These are phyloP conservation scores for Trichosporon sp. DNA, from an alignment of 1,284 basidiomycete species.

Conservation along the genomic window DNA sequence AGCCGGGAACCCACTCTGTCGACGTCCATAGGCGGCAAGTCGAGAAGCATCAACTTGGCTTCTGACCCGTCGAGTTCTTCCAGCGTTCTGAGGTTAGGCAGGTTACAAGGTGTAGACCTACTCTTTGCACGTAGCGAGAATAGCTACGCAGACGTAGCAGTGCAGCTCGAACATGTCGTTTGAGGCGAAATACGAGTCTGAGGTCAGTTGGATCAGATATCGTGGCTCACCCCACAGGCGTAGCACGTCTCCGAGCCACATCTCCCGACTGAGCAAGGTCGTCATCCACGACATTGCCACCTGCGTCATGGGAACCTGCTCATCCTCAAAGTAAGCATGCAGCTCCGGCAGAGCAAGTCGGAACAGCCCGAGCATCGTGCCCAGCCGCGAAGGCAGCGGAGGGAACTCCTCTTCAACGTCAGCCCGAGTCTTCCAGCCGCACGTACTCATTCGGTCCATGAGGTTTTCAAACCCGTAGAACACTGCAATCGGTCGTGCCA, in stretches of 20 bases:
- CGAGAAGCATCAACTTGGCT: conserved; percentile 41
- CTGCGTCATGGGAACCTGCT: conserved; percentile 44
- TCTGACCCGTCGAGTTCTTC: conserved; percentile 42
- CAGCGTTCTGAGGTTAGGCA: conserved; percentile 22
- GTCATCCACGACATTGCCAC: conserved; percentile 46
- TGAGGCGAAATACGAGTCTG: conserved; percentile 45
- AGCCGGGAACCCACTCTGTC: conserved; percentile 33
- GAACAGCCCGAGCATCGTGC: conserved; percentile 43
- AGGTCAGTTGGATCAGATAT: conserved; percentile 1
- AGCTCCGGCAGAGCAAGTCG: conserved; percentile 42
- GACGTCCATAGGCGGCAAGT: conserved; percentile 46
- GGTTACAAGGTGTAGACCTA: conserved; percentile 16
- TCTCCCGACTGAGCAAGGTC: conserved; percentile 41
- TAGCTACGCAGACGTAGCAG: conserved; percentile 47
- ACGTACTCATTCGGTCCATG: conserved; percentile 40
- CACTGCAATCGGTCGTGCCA: conserved; percentile 36
- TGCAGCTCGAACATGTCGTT: conserved; percentile 47
- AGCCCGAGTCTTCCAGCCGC: neutral
- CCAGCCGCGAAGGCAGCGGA: conserved; percentile 39
- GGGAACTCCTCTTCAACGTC: conserved; percentile 32
- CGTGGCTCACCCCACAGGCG: conserved; percentile 47
- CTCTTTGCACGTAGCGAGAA: conserved; percentile 47
- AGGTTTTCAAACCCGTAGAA: conserved; percentile 41
- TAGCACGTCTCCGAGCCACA: conserved; percentile 46
- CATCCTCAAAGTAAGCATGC: conserved; percentile 46